phyloP scores from a whole-genome alignment of 768 basidiomycete genomes.

The Lentinula boryana region DNA sequence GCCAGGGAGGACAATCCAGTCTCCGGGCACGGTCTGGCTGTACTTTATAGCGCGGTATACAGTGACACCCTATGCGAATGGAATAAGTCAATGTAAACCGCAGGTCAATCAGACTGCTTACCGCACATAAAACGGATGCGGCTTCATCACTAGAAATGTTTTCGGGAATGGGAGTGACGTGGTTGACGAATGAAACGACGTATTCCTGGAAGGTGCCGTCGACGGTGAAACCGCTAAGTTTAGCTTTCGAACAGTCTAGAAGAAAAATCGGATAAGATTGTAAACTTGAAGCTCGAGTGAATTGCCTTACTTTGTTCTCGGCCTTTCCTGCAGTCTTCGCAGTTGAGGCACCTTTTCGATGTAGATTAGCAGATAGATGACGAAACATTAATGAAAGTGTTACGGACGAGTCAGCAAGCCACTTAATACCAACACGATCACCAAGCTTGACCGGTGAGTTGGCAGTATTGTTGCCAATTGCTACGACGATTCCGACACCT shows the following conservation, averaged over 20 bases:
- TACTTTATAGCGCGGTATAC: slow-evolving; percentile 85
- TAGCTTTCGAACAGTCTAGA: slow-evolving; percentile 52
- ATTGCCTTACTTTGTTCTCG: slow-evolving; percentile 58
- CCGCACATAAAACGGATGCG: slow-evolving; percentile 71
- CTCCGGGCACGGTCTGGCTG: slow-evolving; percentile 55
- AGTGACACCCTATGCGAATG: slow-evolving; percentile 49
- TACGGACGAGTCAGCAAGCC: slow-evolving; percentile 40
- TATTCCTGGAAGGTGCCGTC: slow-evolving; percentile 79
- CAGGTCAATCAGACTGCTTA: neutral
- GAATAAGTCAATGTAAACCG: neutral
- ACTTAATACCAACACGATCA: slow-evolving; percentile 80
- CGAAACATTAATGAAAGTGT: neutral
- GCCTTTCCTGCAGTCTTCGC: slow-evolving; percentile 74
- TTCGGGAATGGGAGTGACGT: slow-evolving; percentile 79
- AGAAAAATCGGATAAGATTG: neutral
- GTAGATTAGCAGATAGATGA: neutral
- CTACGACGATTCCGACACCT: slow-evolving; percentile 77
- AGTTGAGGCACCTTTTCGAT: slow-evolving; percentile 46
- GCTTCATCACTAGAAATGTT: slow-evolving; percentile 58
- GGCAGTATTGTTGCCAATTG: slow-evolving; percentile 62
- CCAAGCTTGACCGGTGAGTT: slow-evolving; percentile 64
- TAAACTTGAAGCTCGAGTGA: no score
- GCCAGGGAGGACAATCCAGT: slow-evolving; percentile 74
- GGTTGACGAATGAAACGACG: slow-evolving; percentile 60
- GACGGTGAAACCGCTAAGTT: slow-evolving; percentile 65